These are phyloP conservation scores for Mortierella sp. DNA, from an alignment of 371 early-diverging fungal genomes.

Conservation along the genomic window DNA sequence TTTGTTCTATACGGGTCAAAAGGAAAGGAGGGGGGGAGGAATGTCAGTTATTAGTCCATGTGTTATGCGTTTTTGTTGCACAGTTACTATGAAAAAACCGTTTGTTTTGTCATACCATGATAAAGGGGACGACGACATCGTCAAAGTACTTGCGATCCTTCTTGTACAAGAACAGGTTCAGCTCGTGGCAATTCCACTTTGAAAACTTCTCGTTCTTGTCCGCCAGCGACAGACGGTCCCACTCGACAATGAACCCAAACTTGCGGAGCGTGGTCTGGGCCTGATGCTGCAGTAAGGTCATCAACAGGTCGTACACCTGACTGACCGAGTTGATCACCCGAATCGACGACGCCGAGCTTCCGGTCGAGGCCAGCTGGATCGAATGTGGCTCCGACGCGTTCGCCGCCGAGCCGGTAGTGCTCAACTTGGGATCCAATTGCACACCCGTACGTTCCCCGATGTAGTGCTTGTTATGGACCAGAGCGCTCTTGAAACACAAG, in stretches of 20 bases:
- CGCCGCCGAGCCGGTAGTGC: neutral
- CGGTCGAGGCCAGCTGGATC: slow-evolving; percentile 30
- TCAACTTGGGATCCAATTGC: slow-evolving; percentile 27
- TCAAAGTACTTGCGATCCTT: slow-evolving; percentile 65
- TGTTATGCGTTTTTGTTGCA: neutral
- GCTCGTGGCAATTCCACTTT: slow-evolving; percentile 65
- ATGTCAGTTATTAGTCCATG: neutral
- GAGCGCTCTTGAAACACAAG: slow-evolving; percentile 41
- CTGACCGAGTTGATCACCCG: slow-evolving; percentile 46
- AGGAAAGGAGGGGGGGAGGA: neutral
- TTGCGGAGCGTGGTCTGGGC: slow-evolving; percentile 27
- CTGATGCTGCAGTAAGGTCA: slow-evolving; percentile 24
- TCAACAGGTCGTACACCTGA: slow-evolving; percentile 47
- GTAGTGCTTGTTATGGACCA: slow-evolving; percentile 34
- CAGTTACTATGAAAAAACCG: neutral
- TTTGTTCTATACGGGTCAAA: slow-evolving; percentile 58
- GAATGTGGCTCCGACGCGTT: neutral
- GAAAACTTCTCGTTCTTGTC: slow-evolving; percentile 61
- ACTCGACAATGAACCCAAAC: slow-evolving; percentile 49
- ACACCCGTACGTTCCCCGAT: slow-evolving; percentile 44
- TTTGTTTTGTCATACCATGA: slow-evolving; percentile 58
- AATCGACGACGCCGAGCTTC: slow-evolving; percentile 39
- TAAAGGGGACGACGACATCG: slow-evolving; percentile 56
- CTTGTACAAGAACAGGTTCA: slow-evolving; percentile 69
- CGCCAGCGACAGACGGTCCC: slow-evolving; percentile 28